Evolutionary conservation across 441 rosid species (phyloP).

Genomic region (Erysimum cheiri): DNA sequence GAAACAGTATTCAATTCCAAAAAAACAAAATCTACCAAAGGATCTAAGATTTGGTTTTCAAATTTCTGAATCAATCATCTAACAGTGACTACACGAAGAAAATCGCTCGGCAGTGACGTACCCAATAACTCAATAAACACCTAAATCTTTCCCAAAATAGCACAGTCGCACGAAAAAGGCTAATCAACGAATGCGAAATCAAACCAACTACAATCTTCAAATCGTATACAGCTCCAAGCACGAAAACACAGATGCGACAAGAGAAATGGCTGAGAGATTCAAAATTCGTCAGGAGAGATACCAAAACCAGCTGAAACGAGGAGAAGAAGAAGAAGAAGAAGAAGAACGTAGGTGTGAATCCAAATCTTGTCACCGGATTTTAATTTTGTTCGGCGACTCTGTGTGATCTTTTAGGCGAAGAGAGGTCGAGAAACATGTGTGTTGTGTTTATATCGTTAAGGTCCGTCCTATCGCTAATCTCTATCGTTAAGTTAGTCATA

Average conservation of each 20-base stretch:
- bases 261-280: constrained; percentile 29
- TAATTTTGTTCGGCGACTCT: neutral
- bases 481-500: constrained; percentile 22
- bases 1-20: neutral
- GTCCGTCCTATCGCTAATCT: constrained; percentile 4
- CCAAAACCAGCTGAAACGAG: neutral
- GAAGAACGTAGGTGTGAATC: constrained; percentile 19
- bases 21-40: neutral
- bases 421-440: neutral
- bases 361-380: constrained; percentile 3
- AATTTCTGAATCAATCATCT: neutral
- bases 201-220: neutral
- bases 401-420: constrained; percentile 13
- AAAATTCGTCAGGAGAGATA: constrained; percentile 13
- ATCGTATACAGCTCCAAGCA: neutral
- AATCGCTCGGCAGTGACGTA: neutral
- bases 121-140: neutral
- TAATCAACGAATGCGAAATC: constrained; percentile 6
- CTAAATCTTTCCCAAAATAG: neutral
- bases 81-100: neutral
- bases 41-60: constrained; percentile 30
- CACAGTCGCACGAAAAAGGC: neutral
- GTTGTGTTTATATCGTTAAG: constrained; percentile 18
- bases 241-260: constrained; percentile 7
- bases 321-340: constrained; percentile 24